These are phyloP conservation scores for Tuber brumale DNA, from an alignment of 495 filamentous ascomycete species.

Conservation along the genomic window DNA sequence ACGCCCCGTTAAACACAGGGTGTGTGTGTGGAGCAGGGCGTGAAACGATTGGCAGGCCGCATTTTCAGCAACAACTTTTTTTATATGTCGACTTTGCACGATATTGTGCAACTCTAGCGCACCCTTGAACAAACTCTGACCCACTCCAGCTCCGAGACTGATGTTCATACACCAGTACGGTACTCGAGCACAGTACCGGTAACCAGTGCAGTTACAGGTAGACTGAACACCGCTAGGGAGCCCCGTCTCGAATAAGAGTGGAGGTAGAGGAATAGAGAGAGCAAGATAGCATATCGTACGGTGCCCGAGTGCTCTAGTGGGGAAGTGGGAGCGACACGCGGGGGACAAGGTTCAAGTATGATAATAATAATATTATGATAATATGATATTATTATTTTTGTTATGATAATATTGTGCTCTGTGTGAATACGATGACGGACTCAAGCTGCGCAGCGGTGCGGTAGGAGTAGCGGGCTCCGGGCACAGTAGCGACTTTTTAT, in stretches of 20 bases:
- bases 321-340: not conserved
- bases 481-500: not conserved
- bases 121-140: not conserved
- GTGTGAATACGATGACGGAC: not conserved
- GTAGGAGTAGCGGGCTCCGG: not conserved
- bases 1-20: constrained; percentile 16
- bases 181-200: not conserved
- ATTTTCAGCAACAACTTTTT: constrained; percentile 18
- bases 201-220: not conserved
- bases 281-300: not conserved
- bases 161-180: not conserved
- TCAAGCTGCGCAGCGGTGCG: not conserved
- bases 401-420: too few species aligned
- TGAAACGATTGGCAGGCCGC: constrained; percentile 30
- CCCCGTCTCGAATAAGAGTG: not conserved
- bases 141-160: not conserved
- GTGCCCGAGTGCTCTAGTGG: not conserved
- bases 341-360: not conserved
- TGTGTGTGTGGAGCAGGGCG: constrained; percentile 17
- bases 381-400: too few species aligned
- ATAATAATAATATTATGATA: too few species aligned
- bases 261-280: not conserved
- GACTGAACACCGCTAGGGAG: not conserved
- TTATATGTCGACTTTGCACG: not conserved
- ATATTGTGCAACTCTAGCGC: not conserved